Evolutionary conservation across 1,284 basidiomycete species (phyloP).

Genomic region (Sparassis latifolia): DNA sequence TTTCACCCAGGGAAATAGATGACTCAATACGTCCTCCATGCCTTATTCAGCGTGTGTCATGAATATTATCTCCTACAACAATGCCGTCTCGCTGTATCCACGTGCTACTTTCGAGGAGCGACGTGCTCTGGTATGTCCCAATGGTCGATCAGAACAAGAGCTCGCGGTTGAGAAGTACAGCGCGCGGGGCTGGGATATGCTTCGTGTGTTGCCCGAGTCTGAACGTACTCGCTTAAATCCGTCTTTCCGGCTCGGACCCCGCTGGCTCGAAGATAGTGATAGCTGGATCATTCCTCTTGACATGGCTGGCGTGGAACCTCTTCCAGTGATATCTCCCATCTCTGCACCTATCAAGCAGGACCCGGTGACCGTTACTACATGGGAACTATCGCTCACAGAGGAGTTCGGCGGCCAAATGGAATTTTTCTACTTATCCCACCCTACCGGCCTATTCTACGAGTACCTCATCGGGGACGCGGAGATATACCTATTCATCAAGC

Average conservation of each 20-base stretch:
- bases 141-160: not conserved
- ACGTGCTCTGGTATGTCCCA: constrained; percentile 4
- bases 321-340: not conserved
- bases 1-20: not conserved
- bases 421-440: no score
- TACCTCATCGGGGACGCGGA: not conserved
- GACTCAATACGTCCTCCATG: constrained; percentile 25
- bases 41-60: constrained; percentile 17
- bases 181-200: constrained; percentile 15
- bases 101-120: constrained; percentile 19
- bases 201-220: not conserved
- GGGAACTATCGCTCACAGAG: constrained; percentile 1
- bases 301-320: constrained; percentile 2
- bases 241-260: constrained; percentile 5
- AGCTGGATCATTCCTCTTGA: constrained; percentile 11
- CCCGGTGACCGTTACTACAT: constrained; percentile 3
- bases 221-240: not conserved
- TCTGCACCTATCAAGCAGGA: constrained; percentile 4
- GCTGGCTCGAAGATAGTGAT: constrained; percentile 11
- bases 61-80: constrained; percentile 20
- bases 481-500: not conserved
- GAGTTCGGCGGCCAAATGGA: not conserved
- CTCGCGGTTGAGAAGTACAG: constrained; percentile 14
- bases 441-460: not conserved
- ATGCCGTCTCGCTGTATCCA: constrained; percentile 23